Percentiles rank a stretch among this genome's conserved stretches.
Conservation (phyloP, 169 alveolate genomes). For the Amoebophrya sp. region DNA sequence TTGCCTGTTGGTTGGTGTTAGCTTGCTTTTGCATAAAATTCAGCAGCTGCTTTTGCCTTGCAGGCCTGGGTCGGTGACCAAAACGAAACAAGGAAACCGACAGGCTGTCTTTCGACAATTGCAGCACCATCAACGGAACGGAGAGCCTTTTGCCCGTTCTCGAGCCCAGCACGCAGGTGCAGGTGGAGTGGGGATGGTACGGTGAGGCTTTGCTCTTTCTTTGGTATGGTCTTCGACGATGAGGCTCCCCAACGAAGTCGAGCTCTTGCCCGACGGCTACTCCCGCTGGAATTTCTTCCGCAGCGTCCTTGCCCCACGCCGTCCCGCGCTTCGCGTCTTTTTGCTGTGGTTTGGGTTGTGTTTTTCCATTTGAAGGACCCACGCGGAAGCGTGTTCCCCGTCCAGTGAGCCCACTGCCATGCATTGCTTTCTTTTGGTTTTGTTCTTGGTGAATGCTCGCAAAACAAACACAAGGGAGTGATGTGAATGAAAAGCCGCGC, state of each 20-base stretch:
- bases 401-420: too few species aligned
- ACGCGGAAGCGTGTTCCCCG: too few species aligned
- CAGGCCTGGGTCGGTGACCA: not conserved
- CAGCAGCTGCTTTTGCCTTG: not conserved
- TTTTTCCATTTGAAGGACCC: too few species aligned
- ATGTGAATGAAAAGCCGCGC: too few species aligned
- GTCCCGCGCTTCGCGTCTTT: slow-evolving; percentile 15
- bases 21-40: not conserved
- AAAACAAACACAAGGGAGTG: too few species aligned
- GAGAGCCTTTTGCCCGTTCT: not conserved
- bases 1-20: not conserved
- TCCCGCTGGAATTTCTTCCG: slow-evolving; percentile 3
- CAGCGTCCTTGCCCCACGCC: slow-evolving; percentile 8
- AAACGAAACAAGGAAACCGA: not conserved
- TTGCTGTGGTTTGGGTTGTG: not conserved
- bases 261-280: not conserved
- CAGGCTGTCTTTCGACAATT: not conserved
- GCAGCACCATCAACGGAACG: not conserved
- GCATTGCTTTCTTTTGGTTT: too few species aligned
- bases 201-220: not conserved
- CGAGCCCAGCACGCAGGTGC: slow-evolving; percentile 13
- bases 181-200: slow-evolving; percentile 3
- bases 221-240: not conserved
- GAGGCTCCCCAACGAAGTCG: not conserved
- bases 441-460: too few species aligned